Evolutionary conservation across 1,139 yeast genomes (phyloP).

Genomic region (Blastobotrys aristatus): DNA sequence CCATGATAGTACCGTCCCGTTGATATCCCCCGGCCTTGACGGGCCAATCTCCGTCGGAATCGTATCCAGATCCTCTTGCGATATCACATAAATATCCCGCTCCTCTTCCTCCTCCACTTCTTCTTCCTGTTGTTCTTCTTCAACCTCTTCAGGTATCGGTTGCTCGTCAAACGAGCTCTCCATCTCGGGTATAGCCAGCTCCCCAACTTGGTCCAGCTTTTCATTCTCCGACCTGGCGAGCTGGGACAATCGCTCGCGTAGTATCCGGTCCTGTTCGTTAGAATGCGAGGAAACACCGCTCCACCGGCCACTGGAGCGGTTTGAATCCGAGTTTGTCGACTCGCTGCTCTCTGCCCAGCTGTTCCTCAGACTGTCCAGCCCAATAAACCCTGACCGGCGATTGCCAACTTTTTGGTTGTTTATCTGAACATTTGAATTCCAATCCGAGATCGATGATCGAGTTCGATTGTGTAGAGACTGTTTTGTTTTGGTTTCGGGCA

Average conservation of each 20-base stretch:
- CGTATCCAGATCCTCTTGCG: conserved; percentile 4
- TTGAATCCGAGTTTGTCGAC: background rate
- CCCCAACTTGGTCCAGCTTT: background rate
- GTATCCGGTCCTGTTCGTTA: conserved; percentile 26
- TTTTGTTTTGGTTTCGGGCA: background rate
- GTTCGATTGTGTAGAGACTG: background rate
- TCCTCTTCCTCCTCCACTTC: background rate
- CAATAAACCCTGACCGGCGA: conserved; percentile 8
- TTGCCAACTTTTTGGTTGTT: background rate
- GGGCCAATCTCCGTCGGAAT: conserved; percentile 18
- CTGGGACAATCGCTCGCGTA: conserved; percentile 31
- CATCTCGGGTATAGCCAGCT: conserved; percentile 1
- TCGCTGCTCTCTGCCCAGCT: conserved; percentile 4
- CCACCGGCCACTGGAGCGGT: conserved; percentile 1
- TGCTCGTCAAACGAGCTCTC: background rate
- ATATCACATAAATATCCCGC: conserved; percentile 3
- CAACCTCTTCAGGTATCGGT: background rate
- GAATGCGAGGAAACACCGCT: conserved; percentile 1
- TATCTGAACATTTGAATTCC: background rate
- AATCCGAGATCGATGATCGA: conserved; percentile 10
- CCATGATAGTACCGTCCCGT: conserved; percentile 30
- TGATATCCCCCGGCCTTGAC: conserved; percentile 23
- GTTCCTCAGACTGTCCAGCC: conserved; percentile 3
- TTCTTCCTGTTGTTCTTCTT: background rate
- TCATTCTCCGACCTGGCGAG: conserved; percentile 35